Conservation (phyloP, 352 stramenopile species). For the Pythium monospermum region DNA sequence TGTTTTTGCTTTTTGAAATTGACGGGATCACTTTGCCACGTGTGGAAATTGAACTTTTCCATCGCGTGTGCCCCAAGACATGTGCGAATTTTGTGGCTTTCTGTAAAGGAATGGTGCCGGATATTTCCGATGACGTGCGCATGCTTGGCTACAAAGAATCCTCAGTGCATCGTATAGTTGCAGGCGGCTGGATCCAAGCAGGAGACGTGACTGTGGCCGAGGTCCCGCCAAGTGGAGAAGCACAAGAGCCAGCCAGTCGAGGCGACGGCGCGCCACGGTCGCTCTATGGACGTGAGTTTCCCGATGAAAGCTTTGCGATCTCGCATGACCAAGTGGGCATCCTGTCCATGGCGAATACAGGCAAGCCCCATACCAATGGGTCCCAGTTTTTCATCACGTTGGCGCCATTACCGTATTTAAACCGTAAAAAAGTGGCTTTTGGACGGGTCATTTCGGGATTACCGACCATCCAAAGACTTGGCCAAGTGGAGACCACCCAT, state of each 20-base stretch:
- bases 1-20: constrained; percentile 56
- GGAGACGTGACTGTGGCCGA: constrained; percentile 45
- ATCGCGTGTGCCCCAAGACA: constrained; percentile 52
- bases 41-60: constrained; percentile 69
- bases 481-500: constrained; percentile 38
- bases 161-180: constrained; percentile 57
- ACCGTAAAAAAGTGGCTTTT: constrained; percentile 77
- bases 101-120: constrained; percentile 46
- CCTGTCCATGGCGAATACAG: constrained; percentile 95
- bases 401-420: constrained; percentile 52
- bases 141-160: constrained; percentile 53
- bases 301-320: constrained; percentile 71
- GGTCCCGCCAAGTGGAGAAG: constrained; percentile 16
- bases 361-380: constrained; percentile 94
- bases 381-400: constrained; percentile 99
- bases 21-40: constrained; percentile 51
- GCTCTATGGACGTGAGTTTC: constrained; percentile 55
- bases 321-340: constrained; percentile 58
- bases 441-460: constrained; percentile 62
- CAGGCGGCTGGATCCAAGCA: constrained; percentile 66
- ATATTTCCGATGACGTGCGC: constrained; percentile 30
- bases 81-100: constrained; percentile 76
- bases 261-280: constrained; percentile 51
- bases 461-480: constrained; percentile 51
- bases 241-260: not conserved